Conservation (phyloP, 2,329 filamentous ascomycete genomes). For the Fusarium sp. region DNA sequence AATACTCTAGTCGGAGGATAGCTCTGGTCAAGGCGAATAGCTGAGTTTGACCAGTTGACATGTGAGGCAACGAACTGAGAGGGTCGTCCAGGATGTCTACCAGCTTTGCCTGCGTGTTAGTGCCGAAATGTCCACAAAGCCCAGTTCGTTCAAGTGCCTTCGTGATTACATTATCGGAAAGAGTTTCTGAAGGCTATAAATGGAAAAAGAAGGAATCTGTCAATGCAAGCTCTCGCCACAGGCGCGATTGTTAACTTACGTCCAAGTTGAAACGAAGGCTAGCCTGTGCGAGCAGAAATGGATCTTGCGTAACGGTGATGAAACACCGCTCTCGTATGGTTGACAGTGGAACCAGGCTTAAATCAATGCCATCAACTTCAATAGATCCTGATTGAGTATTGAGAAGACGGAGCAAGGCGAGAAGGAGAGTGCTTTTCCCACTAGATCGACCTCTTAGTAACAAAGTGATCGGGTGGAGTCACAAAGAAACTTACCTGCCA, state of each 20-base stretch:
- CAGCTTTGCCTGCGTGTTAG: accelerated
- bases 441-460: neutral
- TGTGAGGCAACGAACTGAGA: neutral
- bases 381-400: neutral
- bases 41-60: neutral
- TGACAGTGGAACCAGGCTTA: neutral
- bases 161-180: neutral
- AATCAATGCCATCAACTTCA: neutral
- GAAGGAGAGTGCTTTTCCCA: neutral
- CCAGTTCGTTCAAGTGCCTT: neutral
- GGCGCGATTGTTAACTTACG: neutral
- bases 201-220: accelerated
- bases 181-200: neutral
- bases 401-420: neutral
- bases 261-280: neutral
- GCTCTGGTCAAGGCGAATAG: neutral
- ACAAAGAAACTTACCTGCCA: neutral
- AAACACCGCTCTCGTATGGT: neutral
- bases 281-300: neutral
- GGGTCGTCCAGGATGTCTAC: neutral
- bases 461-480: accelerated
- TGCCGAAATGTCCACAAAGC: neutral
- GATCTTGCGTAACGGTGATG: neutral
- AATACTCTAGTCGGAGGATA: neutral
- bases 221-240: neutral